Evolutionary conservation across 176 grass and related monocot genomes (phyloP).

Genomic region (Carex cristatella): DNA sequence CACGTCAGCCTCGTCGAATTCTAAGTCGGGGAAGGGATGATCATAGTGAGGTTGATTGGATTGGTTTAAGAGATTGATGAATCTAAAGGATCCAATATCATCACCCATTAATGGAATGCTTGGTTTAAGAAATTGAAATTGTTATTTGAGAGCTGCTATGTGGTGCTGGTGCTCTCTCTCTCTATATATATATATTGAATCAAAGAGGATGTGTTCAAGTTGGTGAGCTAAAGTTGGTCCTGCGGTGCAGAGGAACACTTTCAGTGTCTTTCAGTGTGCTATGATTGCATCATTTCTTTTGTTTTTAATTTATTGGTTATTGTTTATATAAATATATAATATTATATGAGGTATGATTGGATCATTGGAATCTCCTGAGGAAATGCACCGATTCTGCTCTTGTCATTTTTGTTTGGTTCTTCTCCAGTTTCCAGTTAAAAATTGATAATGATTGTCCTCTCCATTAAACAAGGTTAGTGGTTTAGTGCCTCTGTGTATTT

Average conservation of each 20-base stretch:
- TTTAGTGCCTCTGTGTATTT: background rate
- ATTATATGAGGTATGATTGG: slow-evolving; percentile 18
- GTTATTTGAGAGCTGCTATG: background rate
- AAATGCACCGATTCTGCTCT: background rate
- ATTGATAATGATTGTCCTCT: background rate
- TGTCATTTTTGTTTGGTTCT: background rate
- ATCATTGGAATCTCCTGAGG: slow-evolving; percentile 22
- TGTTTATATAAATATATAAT: background rate
- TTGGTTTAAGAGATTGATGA: slow-evolving; percentile 5
- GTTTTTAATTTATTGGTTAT: background rate
- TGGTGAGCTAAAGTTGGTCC: background rate
- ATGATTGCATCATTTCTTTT: background rate
- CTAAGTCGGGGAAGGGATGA: background rate
- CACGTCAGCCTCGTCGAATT: slow-evolving; percentile 12
- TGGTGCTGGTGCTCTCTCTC: background rate
- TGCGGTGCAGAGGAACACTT: slow-evolving; percentile 19
- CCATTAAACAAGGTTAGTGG: background rate
- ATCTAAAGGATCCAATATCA: background rate
- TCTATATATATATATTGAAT: background rate
- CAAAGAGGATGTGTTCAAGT: background rate
- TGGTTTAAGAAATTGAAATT: background rate
- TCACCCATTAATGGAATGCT: slow-evolving; percentile 4
- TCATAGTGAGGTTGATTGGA: background rate
- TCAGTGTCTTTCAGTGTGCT: slow-evolving; percentile 13
- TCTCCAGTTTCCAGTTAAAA: background rate